Conservation (phyloP, 169 alveolate species). For the Cryptosporidium parvum region DNA sequence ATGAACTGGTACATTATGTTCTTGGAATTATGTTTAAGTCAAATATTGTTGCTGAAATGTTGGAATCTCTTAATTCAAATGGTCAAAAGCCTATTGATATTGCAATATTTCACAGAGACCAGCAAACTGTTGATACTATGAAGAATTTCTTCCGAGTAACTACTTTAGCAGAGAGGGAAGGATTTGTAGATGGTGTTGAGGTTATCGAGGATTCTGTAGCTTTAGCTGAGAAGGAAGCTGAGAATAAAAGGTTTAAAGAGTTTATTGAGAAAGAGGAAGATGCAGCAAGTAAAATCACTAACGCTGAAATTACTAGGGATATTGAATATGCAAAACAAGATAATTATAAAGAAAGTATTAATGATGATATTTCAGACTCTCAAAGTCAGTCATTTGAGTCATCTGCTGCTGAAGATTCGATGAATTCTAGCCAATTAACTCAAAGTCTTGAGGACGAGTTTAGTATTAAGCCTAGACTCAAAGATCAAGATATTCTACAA, state of each 20-base stretch:
- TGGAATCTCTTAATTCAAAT: constrained; percentile 48
- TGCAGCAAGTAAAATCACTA: constrained; percentile 4
- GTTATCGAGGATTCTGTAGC: constrained; percentile 41
- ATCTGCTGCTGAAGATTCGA: constrained; percentile 7
- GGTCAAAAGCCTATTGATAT: constrained; percentile 74
- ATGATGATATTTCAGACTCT: background rate
- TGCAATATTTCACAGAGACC: constrained; percentile 62
- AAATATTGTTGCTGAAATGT: constrained; percentile 72
- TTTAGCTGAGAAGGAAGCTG: constrained; percentile 62
- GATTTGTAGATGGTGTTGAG: constrained; percentile 71
- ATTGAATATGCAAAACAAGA: constrained; percentile 21
- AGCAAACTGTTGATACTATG: constrained; percentile 73
- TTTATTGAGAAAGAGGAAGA: constrained; percentile 41
- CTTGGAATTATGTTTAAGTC: constrained; percentile 72
- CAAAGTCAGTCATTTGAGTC: constrained; percentile 12
- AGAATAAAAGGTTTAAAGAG: constrained; percentile 26
- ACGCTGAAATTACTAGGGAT: constrained; percentile 10
- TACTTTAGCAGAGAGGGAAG: constrained; percentile 68
- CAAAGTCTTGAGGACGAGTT: constrained; percentile 8
- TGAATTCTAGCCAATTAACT: background rate
- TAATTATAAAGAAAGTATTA: background rate
- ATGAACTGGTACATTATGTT: constrained; percentile 66
- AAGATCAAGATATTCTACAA: background rate
- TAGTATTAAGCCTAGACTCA: background rate
- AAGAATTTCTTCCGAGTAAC: constrained; percentile 71